Evolutionary conservation across 768 basidiomycete species (phyloP).

Genomic region (Mycena latifolia): DNA sequence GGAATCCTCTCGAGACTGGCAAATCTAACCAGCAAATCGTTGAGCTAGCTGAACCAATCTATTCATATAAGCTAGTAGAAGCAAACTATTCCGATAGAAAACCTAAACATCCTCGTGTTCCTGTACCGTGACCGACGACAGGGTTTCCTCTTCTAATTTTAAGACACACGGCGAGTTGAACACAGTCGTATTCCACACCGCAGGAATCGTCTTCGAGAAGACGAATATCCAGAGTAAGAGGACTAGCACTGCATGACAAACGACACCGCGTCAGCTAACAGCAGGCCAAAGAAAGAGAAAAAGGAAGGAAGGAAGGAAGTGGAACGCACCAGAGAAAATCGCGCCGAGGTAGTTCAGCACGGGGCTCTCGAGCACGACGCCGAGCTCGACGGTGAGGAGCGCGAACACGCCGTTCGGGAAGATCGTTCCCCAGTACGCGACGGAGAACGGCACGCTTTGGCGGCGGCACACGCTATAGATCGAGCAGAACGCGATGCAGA

Average conservation of each 20-base stretch:
- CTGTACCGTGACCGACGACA: too few relatives aligned
- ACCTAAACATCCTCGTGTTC: too few relatives aligned
- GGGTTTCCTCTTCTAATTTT: conserved; percentile 32
- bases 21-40: too few relatives aligned
- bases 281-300: background rate
- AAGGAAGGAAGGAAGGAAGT: background rate
- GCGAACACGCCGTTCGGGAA: conserved; percentile 70
- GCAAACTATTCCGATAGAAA: too few relatives aligned
- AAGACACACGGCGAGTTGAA: conserved; percentile 61
- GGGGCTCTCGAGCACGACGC: conserved; percentile 58
- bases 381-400: conserved; percentile 62
- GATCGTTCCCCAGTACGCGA: conserved; percentile 67
- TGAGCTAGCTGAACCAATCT: too few relatives aligned
- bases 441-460: conserved; percentile 55
- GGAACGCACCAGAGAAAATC: conserved; percentile 60
- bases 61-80: too few relatives aligned
- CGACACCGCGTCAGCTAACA: background rate
- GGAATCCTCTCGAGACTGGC: too few relatives aligned
- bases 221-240: conserved; percentile 58
- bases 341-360: conserved; percentile 68
- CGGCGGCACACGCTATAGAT: conserved; percentile 48
- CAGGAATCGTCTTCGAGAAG: conserved; percentile 56
- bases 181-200: conserved; percentile 59
- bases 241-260: conserved; percentile 53
- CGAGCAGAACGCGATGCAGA: conserved; percentile 56